These are phyloP conservation scores for Tephrocybe rancida DNA, from an alignment of 768 basidiomycete species.

Conservation along the genomic window DNA sequence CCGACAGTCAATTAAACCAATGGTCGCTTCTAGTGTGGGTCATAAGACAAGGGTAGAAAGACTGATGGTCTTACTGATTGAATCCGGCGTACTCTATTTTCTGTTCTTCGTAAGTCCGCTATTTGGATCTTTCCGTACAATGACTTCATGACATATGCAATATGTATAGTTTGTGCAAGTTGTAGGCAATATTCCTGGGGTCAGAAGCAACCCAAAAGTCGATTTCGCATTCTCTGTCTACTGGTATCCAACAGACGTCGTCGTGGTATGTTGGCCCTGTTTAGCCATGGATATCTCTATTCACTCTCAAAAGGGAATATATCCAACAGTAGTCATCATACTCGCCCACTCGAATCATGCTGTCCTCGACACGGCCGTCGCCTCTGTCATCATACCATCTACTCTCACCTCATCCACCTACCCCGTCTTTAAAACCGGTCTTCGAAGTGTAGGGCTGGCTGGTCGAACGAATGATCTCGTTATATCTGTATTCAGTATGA, in stretches of 20 bases:
- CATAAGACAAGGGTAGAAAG: constrained; percentile 8
- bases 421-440: background rate
- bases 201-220: background rate
- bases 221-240: constrained; percentile 10
- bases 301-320: constrained; percentile 5
- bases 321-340: constrained; percentile 11
- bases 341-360: constrained; percentile 12
- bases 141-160: background rate
- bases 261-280: constrained; percentile 5
- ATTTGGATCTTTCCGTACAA: background rate
- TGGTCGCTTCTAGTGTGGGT: background rate
- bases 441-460: background rate
- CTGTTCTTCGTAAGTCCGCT: constrained; percentile 8
- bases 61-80: constrained; percentile 10
- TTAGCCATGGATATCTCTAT: background rate
- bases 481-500: background rate
- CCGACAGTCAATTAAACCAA: constrained; percentile 9
- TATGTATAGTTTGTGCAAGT: constrained; percentile 9
- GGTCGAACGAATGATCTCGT: background rate
- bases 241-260: constrained; percentile 11
- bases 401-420: constrained; percentile 6
- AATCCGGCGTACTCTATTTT: constrained; percentile 14
- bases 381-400: too few species aligned
- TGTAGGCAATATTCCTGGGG: constrained; percentile 2
- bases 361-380: constrained; percentile 8